Evolutionary conservation across 192 early-diverging fungal species (phyloP).

Genomic region (Backusella tarrabulga): DNA sequence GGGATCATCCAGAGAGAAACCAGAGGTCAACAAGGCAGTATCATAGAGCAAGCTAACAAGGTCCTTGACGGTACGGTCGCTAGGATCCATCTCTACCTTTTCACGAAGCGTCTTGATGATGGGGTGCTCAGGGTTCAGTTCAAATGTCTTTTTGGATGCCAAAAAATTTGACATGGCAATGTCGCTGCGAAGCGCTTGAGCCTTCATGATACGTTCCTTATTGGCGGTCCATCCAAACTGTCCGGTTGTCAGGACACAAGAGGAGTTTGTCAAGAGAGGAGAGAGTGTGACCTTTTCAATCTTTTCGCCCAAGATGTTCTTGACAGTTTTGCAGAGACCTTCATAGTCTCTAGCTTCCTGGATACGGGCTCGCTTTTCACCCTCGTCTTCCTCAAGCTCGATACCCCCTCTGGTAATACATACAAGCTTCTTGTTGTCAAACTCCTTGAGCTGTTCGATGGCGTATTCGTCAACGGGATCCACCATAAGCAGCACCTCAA

Average conservation of each 20-base stretch:
- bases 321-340: conserved; percentile 87
- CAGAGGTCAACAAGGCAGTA: conserved; percentile 91
- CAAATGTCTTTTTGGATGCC: conserved; percentile 99
- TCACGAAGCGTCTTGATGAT: conserved; percentile 93
- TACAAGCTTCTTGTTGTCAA: conserved; percentile 98
- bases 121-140: conserved; percentile 93
- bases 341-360: conserved; percentile 89
- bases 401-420: conserved; percentile 98
- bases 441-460: conserved; percentile 98
- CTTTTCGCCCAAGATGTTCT: conserved; percentile 98
- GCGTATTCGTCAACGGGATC: conserved; percentile 99
- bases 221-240: conserved; percentile 99
- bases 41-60: conserved; percentile 94
- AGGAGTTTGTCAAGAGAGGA: conserved; percentile 94
- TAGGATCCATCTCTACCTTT: conserved; percentile 85
- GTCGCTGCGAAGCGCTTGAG: conserved; percentile 94
- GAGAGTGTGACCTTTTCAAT: conserved; percentile 86
- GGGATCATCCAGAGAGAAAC: conserved; percentile 96
- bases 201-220: conserved; percentile 99
- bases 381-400: conserved; percentile 98
- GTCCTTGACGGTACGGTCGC: conserved; percentile 98
- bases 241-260: conserved; percentile 97
- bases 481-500: conserved; percentile 97
- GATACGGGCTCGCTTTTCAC: conserved; percentile 93
- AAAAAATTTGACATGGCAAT: conserved; percentile 97